Conservation (phyloP, 2,329 filamentous ascomycete species). For the Pyricularia sp. region DNA sequence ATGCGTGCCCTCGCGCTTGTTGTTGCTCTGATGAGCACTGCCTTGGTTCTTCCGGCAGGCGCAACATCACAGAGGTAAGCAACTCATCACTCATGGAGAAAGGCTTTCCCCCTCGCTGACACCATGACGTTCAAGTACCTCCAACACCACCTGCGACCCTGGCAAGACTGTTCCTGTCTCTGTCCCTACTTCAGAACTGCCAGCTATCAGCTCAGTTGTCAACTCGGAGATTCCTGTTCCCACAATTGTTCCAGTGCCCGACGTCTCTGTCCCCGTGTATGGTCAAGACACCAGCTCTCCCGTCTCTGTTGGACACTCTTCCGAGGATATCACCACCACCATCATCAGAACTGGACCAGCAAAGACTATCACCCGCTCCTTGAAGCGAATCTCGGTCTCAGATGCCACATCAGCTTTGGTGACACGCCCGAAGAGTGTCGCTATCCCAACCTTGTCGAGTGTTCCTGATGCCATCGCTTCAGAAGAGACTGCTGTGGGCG, state of each 20-base stretch:
- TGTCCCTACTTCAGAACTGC: slow-evolving; percentile 20
- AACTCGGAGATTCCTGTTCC: slow-evolving; percentile 9
- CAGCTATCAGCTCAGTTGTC: slow-evolving; percentile 7
- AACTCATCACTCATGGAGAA: not conserved
- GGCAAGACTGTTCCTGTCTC: slow-evolving; percentile 35
- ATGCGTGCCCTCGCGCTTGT: slow-evolving; percentile 26
- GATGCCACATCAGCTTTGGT: not conserved
- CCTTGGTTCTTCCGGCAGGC: slow-evolving; percentile 19
- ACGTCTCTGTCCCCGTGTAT: not conserved
- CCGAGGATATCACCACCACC: slow-evolving; percentile 1
- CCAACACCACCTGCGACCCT: slow-evolving; percentile 24
- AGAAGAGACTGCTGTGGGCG: not conserved
- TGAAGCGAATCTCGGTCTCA: not conserved
- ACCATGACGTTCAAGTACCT: slow-evolving; percentile 7
- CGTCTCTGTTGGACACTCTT: not conserved
- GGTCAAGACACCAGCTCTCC: not conserved
- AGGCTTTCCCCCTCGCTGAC: slow-evolving; percentile 4
- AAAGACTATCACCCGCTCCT: not conserved
- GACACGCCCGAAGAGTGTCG: not conserved
- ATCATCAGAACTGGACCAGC: not conserved
- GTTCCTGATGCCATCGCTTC: not conserved
- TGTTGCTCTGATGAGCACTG: slow-evolving; percentile 21
- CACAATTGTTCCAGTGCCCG: slow-evolving; percentile 11
- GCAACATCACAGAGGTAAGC: slow-evolving; percentile 21
- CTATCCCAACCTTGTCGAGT: not conserved